Evolutionary conservation across 2,329 filamentous ascomycete species (phyloP), one percentile per base, ranked within the genome.

Genomic region (Botrytis medusae): DNA sequence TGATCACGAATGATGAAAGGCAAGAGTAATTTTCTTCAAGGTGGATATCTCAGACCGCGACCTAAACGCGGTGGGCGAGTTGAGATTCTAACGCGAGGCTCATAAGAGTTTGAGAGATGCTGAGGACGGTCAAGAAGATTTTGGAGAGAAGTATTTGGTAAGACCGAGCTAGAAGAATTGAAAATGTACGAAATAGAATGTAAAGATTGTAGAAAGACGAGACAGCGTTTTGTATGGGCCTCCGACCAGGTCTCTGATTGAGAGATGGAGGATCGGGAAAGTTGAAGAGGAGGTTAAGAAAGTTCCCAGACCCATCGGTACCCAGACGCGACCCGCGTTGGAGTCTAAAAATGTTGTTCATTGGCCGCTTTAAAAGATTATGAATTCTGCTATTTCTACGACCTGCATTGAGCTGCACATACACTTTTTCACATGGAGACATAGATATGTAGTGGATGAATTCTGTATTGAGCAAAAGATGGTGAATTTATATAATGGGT

Each of bases 21-120:
- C 9, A 29, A 59, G 57, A 65, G 67, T 60, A 74, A 74, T 74
- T 71, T 69, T 77, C 72, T 75, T 74, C 73, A 67, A 73, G 71
- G 75, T 76, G 73, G 75, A 70, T 71, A 72, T 74, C 73, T 69
- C 25, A 42, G 71, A 61, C 57, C 71, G 71, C 62, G 62, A 72
- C 71, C 51, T 60, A 72, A 46, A 72, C 71, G 71, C 71, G 71
- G 71, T 72, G 71, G 71, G 22, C 40, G 67, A 61, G 67, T 61
- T 69, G 67, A 69, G 29, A 10, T 46, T 71, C 32, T 40, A 64
- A 64, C 69, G 69, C 69, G 69, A 71, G 64, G 71, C 54, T 72
- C 71, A 72, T 72, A 59, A 40, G 70, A 72, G 60, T 59, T 61
- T 68, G 57, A 75, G 74, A 75, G 77, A 65, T 75, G 76, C 74